Conservation (phyloP, 257 asterid species). For the Marsdenia floribunda region DNA sequence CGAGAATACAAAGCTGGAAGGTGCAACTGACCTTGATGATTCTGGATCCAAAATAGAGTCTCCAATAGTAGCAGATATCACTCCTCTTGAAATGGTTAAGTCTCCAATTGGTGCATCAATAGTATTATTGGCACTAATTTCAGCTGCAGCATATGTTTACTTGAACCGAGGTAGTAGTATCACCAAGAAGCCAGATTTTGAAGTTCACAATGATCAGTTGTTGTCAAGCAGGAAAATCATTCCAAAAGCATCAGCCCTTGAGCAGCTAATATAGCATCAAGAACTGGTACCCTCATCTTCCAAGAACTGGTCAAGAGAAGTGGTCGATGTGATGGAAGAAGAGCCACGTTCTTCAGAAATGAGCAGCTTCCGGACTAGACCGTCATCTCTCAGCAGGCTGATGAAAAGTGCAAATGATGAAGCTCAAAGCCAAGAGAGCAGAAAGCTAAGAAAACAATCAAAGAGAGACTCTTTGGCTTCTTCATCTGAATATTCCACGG, state of each 20-base stretch:
- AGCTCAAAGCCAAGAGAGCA: slow-evolving; percentile 36
- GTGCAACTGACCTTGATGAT: slow-evolving; percentile 7
- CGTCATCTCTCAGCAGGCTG: slow-evolving; percentile 26
- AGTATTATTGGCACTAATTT: slow-evolving; percentile 26
- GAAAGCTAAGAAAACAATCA: background rate
- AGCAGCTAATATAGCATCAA: slow-evolving; percentile 18
- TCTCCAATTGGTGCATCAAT: slow-evolving; percentile 21
- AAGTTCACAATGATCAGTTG: slow-evolving; percentile 13
- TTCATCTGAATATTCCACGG: slow-evolving; percentile 40
- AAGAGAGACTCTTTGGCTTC: slow-evolving; percentile 68
- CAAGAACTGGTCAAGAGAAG: slow-evolving; percentile 32
- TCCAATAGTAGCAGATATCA: slow-evolving; percentile 10
- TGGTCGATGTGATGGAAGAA: slow-evolving; percentile 18
- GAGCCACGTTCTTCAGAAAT: slow-evolving; percentile 57
- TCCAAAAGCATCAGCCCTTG: background rate
- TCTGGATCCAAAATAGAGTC: slow-evolving; percentile 16
- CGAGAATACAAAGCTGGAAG: slow-evolving; percentile 4
- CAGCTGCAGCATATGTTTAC: slow-evolving; percentile 27
- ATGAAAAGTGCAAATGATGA: slow-evolving; percentile 33
- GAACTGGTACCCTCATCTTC: slow-evolving; percentile 30
- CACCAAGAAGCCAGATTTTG: background rate
- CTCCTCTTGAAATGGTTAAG: slow-evolving; percentile 4
- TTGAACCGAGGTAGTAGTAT: slow-evolving; percentile 21
- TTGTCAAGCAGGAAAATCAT: slow-evolving; percentile 12
- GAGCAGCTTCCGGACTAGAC: slow-evolving; percentile 60